Evolutionary conservation across 257 asterid species (phyloP), one percentile per base, ranked within the genome.

Genomic region (Dorcoceras hygrometricum): DNA sequence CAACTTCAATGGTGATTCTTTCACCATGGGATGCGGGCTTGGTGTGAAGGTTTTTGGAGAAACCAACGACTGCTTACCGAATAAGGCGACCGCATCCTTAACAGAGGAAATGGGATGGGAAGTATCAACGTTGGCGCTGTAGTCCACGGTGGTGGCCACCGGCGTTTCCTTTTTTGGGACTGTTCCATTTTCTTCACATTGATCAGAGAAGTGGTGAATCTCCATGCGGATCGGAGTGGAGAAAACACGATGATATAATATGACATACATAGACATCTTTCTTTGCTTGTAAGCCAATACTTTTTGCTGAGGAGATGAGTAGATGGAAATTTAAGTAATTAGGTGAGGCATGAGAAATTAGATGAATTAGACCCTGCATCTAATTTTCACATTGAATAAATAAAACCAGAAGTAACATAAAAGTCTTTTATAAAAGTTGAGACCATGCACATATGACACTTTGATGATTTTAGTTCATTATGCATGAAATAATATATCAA

Each of bases 51-150:
- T 73, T 48, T 64, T 79, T 0, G 80, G 82, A 0, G 84, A 75
- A 6, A 68, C 85, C 55, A 82, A 56, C 71, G 86, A 68, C 19
- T 75, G 76, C 67, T 90, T 93, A 1, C 89, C 95, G 27, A 90
- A 83, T 23, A 86, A 82, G 24, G 86, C 87, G 18, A 87, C 97
- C 0, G 97, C 95, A 78, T 90, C 97, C 78, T 84, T 90, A 32
- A 90, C 91, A 0, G 97, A 90, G 3, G 91, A 81, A 53, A 87
- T 87, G 1, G 97, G 95, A 26, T 95, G 84, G 0, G 97, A 86
- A 6, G 74, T 76, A 59, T 90, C 95, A 11, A 87, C 84, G 24
- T 71, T 83, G 57, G 88, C 73, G 18, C 29, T 69, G 69, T 71
- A 71, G 34, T 71, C 62, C 36, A 18, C 57, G 31, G 31, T 28